These are phyloP conservation scores for Apiotrichum montevideense DNA, from an alignment of 1,284 basidiomycete genomes.

Conservation along the genomic window DNA sequence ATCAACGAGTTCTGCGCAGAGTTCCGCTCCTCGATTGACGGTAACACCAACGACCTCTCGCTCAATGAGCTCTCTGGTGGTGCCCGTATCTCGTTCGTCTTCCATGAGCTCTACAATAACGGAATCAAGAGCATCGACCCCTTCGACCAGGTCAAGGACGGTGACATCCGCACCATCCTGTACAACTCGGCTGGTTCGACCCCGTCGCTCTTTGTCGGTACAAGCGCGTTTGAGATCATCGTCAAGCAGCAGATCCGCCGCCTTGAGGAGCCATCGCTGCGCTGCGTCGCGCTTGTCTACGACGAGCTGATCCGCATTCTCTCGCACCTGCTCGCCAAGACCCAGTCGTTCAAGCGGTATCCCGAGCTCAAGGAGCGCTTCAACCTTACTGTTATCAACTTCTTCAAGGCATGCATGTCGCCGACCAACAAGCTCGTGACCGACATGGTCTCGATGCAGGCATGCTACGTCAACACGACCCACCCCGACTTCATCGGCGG, in stretches of 20 bases:
- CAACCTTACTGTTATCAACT: conserved; percentile 88
- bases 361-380: conserved; percentile 90
- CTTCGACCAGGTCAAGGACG: conserved; percentile 97
- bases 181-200: conserved; percentile 98
- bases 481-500: conserved; percentile 97
- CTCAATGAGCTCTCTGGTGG: conserved; percentile 94
- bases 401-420: conserved; percentile 88
- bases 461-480: conserved; percentile 97
- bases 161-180: conserved; percentile 88
- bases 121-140: conserved; percentile 94
- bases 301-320: conserved; percentile 96
- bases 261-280: conserved; percentile 84
- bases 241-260: conserved; percentile 98
- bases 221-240: conserved; percentile 93
- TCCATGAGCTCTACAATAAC: conserved; percentile 95
- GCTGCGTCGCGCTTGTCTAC: conserved; percentile 90
- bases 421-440: conserved; percentile 91
- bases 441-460: conserved; percentile 93
- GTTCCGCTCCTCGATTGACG: conserved; percentile 93
- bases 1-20: conserved; percentile 97
- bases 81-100: conserved; percentile 95
- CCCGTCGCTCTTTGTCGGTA: conserved; percentile 91
- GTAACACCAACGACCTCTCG: conserved; percentile 89
- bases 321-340: conserved; percentile 78
- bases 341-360: conserved; percentile 89